These are phyloP conservation scores for Cercophora newfieldiana DNA, from an alignment of 495 filamentous ascomycete genomes.

Conservation along the genomic window DNA sequence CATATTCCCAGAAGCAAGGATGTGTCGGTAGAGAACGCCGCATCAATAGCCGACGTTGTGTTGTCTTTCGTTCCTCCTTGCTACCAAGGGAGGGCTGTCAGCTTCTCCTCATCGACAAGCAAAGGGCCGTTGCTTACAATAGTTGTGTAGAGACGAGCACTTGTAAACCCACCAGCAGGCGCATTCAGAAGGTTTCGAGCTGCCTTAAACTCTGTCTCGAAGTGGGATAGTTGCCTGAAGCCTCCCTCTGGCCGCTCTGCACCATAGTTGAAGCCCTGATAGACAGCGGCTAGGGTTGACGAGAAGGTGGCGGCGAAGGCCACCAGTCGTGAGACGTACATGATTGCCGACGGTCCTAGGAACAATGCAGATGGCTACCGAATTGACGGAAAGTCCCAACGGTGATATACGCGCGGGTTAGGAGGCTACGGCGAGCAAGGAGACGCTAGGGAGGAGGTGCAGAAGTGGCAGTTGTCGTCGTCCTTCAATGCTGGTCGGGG, in stretches of 20 bases:
- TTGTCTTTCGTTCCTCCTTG: too few species aligned
- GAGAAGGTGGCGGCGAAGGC: slow-evolving; percentile 35
- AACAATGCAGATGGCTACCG: neutral
- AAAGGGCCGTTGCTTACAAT: slow-evolving; percentile 33
- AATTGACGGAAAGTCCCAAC: neutral
- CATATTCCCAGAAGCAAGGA: slow-evolving; percentile 76
- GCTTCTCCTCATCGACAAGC: neutral
- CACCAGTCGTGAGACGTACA: slow-evolving; percentile 33
- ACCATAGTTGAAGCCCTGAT: slow-evolving; percentile 85
- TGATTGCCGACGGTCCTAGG: slow-evolving; percentile 19
- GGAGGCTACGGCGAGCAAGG: neutral
- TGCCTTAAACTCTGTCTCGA: slow-evolving; percentile 65
- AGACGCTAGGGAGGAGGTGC: neutral
- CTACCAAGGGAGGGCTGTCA: slow-evolving; percentile 26
- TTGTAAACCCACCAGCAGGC: slow-evolving; percentile 63
- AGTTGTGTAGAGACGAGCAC: slow-evolving; percentile 59
- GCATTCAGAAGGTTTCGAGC: slow-evolving; percentile 70
- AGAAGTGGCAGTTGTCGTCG: neutral
- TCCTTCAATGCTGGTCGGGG: neutral
- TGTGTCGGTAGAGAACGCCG: slow-evolving; percentile 72
- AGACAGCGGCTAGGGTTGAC: slow-evolving; percentile 34
- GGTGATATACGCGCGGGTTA: neutral
- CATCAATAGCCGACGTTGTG: slow-evolving; percentile 83
- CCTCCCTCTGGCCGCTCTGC: slow-evolving; percentile 59
- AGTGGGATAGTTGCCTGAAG: slow-evolving; percentile 64